Evolutionary conservation across 768 basidiomycete genomes (phyloP).

Genomic region (Postia placenta): DNA sequence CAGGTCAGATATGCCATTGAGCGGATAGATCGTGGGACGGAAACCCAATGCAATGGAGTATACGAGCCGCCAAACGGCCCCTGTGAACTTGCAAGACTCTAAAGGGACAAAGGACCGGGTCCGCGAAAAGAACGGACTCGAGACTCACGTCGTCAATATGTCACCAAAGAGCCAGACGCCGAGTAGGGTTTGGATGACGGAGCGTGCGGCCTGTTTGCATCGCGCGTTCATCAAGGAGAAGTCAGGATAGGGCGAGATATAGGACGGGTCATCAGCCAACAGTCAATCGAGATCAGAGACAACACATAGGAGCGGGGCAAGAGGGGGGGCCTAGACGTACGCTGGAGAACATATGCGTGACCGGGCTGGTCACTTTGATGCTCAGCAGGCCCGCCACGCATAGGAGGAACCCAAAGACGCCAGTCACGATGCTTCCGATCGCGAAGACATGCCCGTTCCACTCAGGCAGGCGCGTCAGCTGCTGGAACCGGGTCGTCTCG

Average conservation of each 20-base stretch:
- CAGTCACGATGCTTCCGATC: slow-evolving; percentile 64
- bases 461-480: slow-evolving; percentile 29
- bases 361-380: slow-evolving; percentile 77
- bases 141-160: slow-evolving; percentile 59
- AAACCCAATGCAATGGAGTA: no score
- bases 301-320: background rate
- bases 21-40: no score
- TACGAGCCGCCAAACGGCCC: no score
- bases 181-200: slow-evolving; percentile 77
- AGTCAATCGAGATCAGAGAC: slow-evolving; percentile 10
- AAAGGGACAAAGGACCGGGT: background rate
- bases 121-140: background rate
- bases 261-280: background rate
- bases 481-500: slow-evolving; percentile 39
- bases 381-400: slow-evolving; percentile 74
- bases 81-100: no score
- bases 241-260: background rate
- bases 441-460: slow-evolving; percentile 53
- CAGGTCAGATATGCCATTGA: no score
- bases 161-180: slow-evolving; percentile 77
- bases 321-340: slow-evolving; percentile 34
- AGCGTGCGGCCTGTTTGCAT: slow-evolving; percentile 57
- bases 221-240: background rate
- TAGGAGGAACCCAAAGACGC: slow-evolving; percentile 76
- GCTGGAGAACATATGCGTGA: slow-evolving; percentile 82